These are phyloP conservation scores for Moesziomyces sp. DNA, from an alignment of 1,284 basidiomycete species.

Conservation along the genomic window DNA sequence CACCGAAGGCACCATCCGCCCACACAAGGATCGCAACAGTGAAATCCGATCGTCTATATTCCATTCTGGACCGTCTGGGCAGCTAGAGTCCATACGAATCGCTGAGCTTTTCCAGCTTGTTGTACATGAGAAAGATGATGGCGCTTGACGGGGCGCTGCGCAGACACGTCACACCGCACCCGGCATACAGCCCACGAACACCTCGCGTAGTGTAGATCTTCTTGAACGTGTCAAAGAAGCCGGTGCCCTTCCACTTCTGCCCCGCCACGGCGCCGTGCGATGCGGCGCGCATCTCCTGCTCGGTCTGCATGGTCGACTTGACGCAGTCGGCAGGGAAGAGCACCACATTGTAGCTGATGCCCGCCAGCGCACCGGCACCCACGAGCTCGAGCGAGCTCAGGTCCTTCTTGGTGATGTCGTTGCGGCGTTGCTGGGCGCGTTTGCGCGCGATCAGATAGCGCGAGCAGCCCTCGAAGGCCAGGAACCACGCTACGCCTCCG, in stretches of 20 bases:
- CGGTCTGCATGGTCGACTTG: slow-evolving; percentile 94
- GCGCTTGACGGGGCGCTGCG: slow-evolving; percentile 77
- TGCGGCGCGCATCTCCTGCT: slow-evolving; percentile 78
- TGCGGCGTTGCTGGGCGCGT: slow-evolving; percentile 61
- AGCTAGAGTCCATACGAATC: slow-evolving; percentile 48
- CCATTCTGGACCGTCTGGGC: too few relatives aligned
- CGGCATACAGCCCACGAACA: slow-evolving; percentile 87
- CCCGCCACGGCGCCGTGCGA: slow-evolving; percentile 4
- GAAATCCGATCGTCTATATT: background rate
- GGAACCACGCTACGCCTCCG: slow-evolving; percentile 87
- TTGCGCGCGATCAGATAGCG: slow-evolving; percentile 47
- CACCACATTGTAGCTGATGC: slow-evolving; percentile 79
- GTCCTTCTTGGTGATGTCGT: slow-evolving; percentile 68
- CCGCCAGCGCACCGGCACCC: slow-evolving; percentile 84
- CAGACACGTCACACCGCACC: slow-evolving; percentile 88
- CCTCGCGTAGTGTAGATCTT: slow-evolving; percentile 83
- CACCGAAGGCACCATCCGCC: slow-evolving; percentile 18
- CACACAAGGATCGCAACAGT: background rate
- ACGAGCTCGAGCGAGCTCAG: slow-evolving; percentile 84
- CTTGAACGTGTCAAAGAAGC: slow-evolving; percentile 78
- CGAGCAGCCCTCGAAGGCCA: slow-evolving; percentile 76
- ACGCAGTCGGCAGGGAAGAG: slow-evolving; percentile 80
- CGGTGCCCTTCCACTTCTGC: slow-evolving; percentile 70
- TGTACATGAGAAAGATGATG: slow-evolving; percentile 57
- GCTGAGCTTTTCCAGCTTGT: slow-evolving; percentile 58